phyloP scores from a whole-genome alignment of 306 rosid genomes.

The Castanea mollissima region DNA sequence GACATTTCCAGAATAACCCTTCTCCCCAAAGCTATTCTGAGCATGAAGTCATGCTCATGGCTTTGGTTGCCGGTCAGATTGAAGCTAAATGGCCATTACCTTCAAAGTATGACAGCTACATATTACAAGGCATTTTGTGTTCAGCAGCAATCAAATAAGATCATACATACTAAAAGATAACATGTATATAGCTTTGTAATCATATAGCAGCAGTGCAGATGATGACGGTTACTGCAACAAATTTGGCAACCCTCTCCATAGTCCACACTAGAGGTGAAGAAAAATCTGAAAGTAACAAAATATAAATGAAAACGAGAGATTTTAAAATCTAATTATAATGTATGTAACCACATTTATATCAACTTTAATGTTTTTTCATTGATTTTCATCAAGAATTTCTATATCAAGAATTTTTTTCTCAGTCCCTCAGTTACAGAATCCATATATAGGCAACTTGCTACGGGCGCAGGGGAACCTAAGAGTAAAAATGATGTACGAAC shows the following conservation, averaged over 20 bases:
- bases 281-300: not conserved
- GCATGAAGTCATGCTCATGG: too few relatives aligned
- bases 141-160: not conserved
- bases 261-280: too few relatives aligned
- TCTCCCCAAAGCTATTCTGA: too few relatives aligned
- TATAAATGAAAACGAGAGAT: not conserved
- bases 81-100: too few relatives aligned
- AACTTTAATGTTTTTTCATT: not conserved
- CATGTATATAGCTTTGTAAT: not conserved
- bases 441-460: slow-evolving; percentile 7
- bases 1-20: too few relatives aligned
- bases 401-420: not conserved
- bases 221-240: not conserved
- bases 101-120: too few relatives aligned
- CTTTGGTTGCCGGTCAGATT: too few relatives aligned
- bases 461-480: slow-evolving; percentile 16
- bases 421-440: slow-evolving; percentile 12
- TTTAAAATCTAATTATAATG: not conserved
- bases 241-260: not conserved
- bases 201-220: not conserved
- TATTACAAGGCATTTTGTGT: not conserved
- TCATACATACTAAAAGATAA: not conserved
- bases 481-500: not conserved
- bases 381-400: slow-evolving; percentile 23
- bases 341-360: not conserved